Evolutionary conservation across 495 filamentous ascomycete genomes (phyloP).

Genomic region (Penicillium ucsense): DNA sequence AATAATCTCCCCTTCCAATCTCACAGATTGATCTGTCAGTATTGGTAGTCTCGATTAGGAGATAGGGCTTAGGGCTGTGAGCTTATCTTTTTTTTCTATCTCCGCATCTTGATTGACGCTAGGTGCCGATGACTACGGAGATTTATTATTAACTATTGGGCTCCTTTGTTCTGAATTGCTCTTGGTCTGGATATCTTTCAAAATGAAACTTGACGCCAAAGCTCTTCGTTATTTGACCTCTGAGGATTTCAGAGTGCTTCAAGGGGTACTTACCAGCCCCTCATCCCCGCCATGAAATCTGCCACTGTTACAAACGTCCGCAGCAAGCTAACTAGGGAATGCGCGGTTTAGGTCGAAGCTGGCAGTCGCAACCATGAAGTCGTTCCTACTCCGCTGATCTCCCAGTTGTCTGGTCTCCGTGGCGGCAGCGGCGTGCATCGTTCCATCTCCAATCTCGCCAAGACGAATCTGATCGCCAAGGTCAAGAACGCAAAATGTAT

Average conservation of each 20-base stretch:
- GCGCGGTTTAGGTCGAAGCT: conserved; percentile 61
- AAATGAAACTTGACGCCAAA: conserved; percentile 89
- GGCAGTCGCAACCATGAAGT: conserved; percentile 95
- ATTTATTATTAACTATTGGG: no score
- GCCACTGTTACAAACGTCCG: conserved; percentile 1
- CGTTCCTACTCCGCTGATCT: conserved; percentile 83
- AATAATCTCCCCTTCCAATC: no score
- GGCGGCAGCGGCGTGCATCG: conserved; percentile 79
- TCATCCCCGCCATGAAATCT: conserved; percentile 10
- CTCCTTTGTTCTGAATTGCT: neutral
- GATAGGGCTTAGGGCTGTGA: conserved; percentile 39
- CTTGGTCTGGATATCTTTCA: neutral
- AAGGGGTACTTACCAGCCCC: conserved; percentile 53
- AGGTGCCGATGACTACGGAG: no score
- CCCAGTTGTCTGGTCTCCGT: conserved; percentile 69
- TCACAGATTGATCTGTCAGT: neutral
- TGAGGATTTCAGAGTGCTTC: conserved; percentile 93
- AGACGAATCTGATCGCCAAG: conserved; percentile 82
- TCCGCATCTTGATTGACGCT: conserved; percentile 6
- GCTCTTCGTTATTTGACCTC: conserved; percentile 80
- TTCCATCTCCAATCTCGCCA: conserved; percentile 81
- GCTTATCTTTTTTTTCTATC: conserved; percentile 25
- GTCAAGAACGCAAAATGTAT: conserved; percentile 87
- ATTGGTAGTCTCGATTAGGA: conserved; percentile 16
- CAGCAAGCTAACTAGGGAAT: conserved; percentile 24